Percentiles rank a stretch among this genome's conserved stretches.
Evolutionary conservation across 2,329 filamentous ascomycete genomes (phyloP).

Genomic region (Cercospora sp.): DNA sequence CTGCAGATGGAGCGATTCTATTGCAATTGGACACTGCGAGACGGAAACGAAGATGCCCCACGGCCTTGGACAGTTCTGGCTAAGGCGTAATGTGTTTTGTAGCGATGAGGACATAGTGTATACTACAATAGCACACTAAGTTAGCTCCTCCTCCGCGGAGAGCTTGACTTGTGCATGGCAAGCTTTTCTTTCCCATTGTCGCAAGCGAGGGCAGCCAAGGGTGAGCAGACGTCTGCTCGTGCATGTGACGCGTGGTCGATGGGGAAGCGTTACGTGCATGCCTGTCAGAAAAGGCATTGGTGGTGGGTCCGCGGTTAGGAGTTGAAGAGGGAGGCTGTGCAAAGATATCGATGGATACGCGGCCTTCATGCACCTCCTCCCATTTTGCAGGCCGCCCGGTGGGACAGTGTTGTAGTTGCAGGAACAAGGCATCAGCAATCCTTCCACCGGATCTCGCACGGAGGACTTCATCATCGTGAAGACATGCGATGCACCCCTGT

Average conservation of each 20-base stretch:
- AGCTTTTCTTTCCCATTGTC: conserved; percentile 5
- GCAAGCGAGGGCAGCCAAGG: background rate
- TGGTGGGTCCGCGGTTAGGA: background rate
- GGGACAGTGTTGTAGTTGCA: background rate
- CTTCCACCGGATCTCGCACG: background rate
- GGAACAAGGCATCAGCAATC: background rate
- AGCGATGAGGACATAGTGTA: background rate
- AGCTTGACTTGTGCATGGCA: conserved; percentile 24
- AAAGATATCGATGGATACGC: background rate
- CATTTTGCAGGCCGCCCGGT: background rate
- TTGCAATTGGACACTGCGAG: background rate
- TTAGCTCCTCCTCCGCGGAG: conserved; percentile 7
- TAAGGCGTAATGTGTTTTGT: background rate
- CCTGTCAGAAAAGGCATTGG: background rate
- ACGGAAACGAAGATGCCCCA: background rate
- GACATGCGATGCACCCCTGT: background rate
- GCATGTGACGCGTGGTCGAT: background rate
- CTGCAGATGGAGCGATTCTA: background rate
- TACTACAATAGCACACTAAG: background rate
- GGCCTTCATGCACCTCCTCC: background rate
- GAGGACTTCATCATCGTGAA: background rate
- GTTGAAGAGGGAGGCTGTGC: conserved; percentile 1
- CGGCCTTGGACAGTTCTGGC: background rate
- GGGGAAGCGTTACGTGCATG: conserved; percentile 3
- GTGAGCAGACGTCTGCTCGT: background rate